A percentile compares a stretch with the other conserved stretches of the same genome.
phyloP scores from a whole-genome alignment of 202 grass and related monocot genomes.

The Hordeum pubiflorum region DNA sequence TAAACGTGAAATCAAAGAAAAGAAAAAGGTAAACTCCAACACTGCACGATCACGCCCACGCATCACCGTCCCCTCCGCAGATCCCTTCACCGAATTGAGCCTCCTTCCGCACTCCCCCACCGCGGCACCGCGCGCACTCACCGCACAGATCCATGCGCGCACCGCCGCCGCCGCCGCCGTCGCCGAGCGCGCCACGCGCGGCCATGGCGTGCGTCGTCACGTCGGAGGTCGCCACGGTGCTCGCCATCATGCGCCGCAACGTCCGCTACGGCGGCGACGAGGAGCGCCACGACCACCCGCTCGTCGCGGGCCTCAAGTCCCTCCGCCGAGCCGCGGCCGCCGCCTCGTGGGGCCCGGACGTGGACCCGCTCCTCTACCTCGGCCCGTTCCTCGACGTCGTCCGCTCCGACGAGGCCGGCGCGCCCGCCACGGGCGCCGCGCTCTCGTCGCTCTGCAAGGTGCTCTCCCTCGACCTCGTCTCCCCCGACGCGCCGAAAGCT shows the following conservation, averaged over 20 bases:
- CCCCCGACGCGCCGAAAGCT: constrained; percentile 18
- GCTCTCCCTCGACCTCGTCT: constrained; percentile 54
- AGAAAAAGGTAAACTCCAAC: too few species aligned
- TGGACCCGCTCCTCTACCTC: constrained; percentile 40
- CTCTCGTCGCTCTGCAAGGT: constrained; percentile 69
- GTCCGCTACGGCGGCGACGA: constrained; percentile 34
- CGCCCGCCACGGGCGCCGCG: constrained; percentile 55
- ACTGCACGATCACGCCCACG: not conserved
- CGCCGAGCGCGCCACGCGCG: not conserved
- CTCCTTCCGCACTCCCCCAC: not conserved
- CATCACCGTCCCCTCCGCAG: not conserved
- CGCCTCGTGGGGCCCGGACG: constrained; percentile 21
- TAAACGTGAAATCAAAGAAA: too few species aligned
- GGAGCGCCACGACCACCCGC: constrained; percentile 25
- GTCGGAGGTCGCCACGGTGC: constrained; percentile 33
- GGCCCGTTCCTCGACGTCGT: constrained; percentile 46
- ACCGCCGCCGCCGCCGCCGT: not conserved
- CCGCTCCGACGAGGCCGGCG: constrained; percentile 48
- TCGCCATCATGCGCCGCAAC: constrained; percentile 44
- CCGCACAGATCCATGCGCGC: not conserved
- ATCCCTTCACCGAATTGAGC: not conserved
- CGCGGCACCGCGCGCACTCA: not conserved
- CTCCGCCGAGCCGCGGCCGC: constrained; percentile 35
- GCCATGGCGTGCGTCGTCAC: constrained; percentile 35
- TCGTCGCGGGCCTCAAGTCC: constrained; percentile 40